Conservation (phyloP, 2,329 filamentous ascomycete species). For the Cladobotryum mycophilum region DNA sequence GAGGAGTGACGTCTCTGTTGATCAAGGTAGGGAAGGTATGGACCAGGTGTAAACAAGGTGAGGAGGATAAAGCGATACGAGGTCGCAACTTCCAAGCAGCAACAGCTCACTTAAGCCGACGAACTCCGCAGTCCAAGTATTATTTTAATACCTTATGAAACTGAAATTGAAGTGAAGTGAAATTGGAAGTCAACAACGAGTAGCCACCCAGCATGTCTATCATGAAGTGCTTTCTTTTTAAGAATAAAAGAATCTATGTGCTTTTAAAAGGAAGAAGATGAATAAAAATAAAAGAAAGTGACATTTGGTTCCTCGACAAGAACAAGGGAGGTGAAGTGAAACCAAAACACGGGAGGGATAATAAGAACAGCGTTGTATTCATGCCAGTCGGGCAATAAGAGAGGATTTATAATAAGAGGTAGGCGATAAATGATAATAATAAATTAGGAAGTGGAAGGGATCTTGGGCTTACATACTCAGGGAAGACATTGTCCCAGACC, state of each 20-base stretch:
- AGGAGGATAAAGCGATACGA: too few relatives aligned
- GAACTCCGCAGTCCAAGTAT: too few relatives aligned
- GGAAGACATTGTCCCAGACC: conserved; percentile 2
- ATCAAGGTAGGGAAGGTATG: too few relatives aligned
- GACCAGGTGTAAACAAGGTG: too few relatives aligned
- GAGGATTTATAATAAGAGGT: neutral
- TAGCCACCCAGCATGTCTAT: too few relatives aligned
- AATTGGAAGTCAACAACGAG: too few relatives aligned
- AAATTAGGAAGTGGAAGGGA: neutral
- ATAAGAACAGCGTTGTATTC: neutral
- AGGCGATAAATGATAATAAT: too few relatives aligned
- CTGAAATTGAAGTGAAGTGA: too few relatives aligned
- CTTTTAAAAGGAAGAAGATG: neutral
- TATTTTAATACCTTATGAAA: too few relatives aligned
- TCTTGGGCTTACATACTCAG: conserved; percentile 2
- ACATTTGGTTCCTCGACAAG: neutral
- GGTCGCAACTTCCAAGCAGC: too few relatives aligned
- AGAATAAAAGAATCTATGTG: too few relatives aligned
- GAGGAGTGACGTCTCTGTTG: neutral
- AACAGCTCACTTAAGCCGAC: too few relatives aligned
- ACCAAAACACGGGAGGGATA: neutral
- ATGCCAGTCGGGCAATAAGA: neutral
- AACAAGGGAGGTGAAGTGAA: neutral
- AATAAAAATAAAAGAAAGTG: neutral
- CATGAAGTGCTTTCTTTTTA: neutral